Conservation (phyloP, 768 basidiomycete genomes). For the Trametes elegans region DNA sequence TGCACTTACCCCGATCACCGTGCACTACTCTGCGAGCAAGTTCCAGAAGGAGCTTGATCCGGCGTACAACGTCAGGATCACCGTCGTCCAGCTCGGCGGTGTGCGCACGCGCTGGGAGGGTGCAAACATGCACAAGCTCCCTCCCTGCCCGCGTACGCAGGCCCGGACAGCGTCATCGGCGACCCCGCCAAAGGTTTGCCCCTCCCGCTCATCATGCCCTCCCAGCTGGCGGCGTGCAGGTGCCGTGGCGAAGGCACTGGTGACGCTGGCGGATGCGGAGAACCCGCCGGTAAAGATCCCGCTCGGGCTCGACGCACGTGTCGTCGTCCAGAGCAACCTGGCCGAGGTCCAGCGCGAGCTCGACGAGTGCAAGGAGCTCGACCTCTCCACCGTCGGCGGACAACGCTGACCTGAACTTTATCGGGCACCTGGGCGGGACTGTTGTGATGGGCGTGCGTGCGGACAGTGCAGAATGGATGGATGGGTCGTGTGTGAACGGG, state of each 20-base stretch:
- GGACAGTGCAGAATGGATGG: no score
- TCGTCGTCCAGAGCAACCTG: conserved; percentile 2
- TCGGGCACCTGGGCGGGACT: no score
- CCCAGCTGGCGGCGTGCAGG: no score
- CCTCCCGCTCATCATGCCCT: no score
- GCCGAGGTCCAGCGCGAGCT: conserved; percentile 1
- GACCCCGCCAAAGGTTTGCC: conserved; percentile 1
- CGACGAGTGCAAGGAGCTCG: no score
- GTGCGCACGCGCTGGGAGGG: conserved; percentile 23
- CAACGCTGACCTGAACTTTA: no score
- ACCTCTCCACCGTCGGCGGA: conserved; percentile 1
- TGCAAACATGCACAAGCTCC: neutral
- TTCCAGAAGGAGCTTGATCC: conserved; percentile 28
- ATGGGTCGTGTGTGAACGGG: no score
- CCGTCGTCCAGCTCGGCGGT: conserved; percentile 22
- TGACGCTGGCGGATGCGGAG: neutral
- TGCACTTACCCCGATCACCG: conserved; percentile 29
- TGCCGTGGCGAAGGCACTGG: no score
- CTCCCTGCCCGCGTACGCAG: conserved; percentile 3
- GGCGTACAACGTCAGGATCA: conserved; percentile 22
- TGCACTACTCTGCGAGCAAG: conserved; percentile 36
- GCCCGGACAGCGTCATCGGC: neutral
- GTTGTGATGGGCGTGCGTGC: no score
- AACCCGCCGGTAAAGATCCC: conserved; percentile 4
- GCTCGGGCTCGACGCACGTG: neutral